Conservation (phyloP, 2,329 filamentous ascomycete genomes). For the Ilyonectria mors-panacis region DNA sequence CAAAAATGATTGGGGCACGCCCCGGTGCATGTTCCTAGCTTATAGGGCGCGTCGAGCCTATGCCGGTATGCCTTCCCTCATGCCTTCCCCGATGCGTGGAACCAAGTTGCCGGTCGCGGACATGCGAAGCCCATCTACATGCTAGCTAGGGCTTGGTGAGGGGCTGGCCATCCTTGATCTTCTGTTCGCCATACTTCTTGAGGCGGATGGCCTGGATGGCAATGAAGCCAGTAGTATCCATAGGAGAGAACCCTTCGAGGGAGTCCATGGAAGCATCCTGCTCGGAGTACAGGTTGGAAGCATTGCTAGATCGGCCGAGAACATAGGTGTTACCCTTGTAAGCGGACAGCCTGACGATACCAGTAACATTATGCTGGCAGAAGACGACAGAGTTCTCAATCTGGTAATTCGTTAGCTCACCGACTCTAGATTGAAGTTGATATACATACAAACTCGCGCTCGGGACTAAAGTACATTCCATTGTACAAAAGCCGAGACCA, state of each 20-base stretch:
- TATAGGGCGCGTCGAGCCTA: no score
- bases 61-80: no score
- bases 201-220: conserved; percentile 76
- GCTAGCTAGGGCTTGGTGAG: conserved; percentile 12
- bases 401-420: background rate
- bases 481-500: conserved; percentile 64
- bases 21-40: no score
- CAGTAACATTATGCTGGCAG: conserved; percentile 64
- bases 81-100: no score
- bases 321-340: conserved; percentile 57
- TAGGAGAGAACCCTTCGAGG: conserved; percentile 58
- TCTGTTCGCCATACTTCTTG: conserved; percentile 55
- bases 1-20: no score
- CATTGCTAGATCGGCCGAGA: conserved; percentile 56
- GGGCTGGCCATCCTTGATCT: conserved; percentile 39
- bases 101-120: no score
- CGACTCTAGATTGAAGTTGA: background rate
- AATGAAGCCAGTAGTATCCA: conserved; percentile 68
- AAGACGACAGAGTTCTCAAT: conserved; percentile 72
- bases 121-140: no score
- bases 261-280: conserved; percentile 64
- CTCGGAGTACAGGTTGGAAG: conserved; percentile 63
- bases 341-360: conserved; percentile 54
- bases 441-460: conserved; percentile 59
- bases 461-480: conserved; percentile 68